Evolutionary conservation across 1,284 basidiomycete species (phyloP), one percentile per base, ranked within the genome.

Genomic region (Thecaphora frezii): DNA sequence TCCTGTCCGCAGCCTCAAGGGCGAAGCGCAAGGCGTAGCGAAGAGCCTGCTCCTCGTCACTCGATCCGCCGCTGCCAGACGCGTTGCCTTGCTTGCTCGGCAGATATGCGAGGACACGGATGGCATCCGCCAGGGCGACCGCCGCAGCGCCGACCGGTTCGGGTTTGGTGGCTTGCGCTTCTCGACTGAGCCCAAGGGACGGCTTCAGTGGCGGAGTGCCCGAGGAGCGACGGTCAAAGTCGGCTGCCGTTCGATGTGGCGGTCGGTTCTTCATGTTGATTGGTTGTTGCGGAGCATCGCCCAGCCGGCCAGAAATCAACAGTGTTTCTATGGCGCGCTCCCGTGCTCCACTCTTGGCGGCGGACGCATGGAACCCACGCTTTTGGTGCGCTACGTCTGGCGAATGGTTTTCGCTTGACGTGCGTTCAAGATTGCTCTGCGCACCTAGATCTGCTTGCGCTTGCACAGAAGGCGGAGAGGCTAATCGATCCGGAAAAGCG

Each of bases 31-130:
- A 53, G 5, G 64, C 58, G 18, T 39, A 48, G 7, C 64, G 46
- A 5, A 66, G 49, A 1, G 64, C 40, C 2, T 24, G 47, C 33
- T 36, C 33, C 16, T 36, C 33, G 33, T 36, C 33, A n/a, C n/a
- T n/a, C n/a, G n/a, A n/a, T n/a, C n/a, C n/a, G 33, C 33, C 1
- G 30, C 38, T 5, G 36, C 42, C 2, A 14, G 12, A 3, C 12
- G 12, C n/a, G 44, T 10, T 23, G 28, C 18, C 40, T 42, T 12
- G 45, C 25, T 19, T 51, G 51, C 36, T 54, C 51, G 48, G 33
- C 16, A 36, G 33, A 16, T 54, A 56, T 1, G 60, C 60, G 8
- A 62, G 51, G 19, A 62, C 62, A 8, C 62, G 57, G 26, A 65
- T 54, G 3, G 62, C 62, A 33, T 65, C 62, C 23, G 56, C 33